phyloP scores from a whole-genome alignment of 768 basidiomycete genomes.

The Hygrophorus pudorinus region DNA sequence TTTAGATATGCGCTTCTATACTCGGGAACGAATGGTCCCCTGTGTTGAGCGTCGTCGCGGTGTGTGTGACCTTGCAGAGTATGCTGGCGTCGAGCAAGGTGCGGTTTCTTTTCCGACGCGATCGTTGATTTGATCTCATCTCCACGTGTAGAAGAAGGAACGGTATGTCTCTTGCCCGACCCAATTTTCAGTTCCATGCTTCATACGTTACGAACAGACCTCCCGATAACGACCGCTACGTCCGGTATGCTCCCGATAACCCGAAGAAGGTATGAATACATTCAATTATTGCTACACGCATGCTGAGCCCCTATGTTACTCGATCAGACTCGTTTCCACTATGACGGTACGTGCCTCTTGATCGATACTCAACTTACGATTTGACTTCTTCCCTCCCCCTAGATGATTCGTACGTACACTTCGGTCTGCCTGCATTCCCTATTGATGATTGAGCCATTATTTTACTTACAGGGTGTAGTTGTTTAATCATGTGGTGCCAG shows the following conservation, averaged over 20 bases:
- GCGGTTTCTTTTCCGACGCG: constrained; percentile 2
- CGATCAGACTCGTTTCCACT: constrained; percentile 65
- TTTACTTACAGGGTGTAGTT: too few species aligned
- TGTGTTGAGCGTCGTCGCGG: constrained; percentile 70
- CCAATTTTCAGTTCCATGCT: neutral
- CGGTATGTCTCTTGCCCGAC: constrained; percentile 32
- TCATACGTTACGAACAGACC: constrained; percentile 38
- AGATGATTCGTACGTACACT: constrained; percentile 53
- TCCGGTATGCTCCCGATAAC: constrained; percentile 67
- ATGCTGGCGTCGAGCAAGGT: constrained; percentile 94
- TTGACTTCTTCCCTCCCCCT: neutral
- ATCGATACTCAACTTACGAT: neutral
- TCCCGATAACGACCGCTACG: constrained; percentile 76
- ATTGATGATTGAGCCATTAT: too few species aligned
- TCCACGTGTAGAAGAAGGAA: constrained; percentile 34
- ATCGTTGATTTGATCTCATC: neutral
- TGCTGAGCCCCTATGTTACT: constrained; percentile 2
- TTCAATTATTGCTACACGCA: neutral
- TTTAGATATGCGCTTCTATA: constrained; percentile 81
- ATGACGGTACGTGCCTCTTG: constrained; percentile 50
- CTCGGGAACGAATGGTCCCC: constrained; percentile 88
- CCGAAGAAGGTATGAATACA: constrained; percentile 64
- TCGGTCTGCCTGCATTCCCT: too few species aligned
- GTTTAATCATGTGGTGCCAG: too few species aligned
- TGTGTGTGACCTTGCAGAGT: constrained; percentile 82